These are phyloP conservation scores for Aechmea fasciata DNA, from an alignment of 176 grass and related monocot species.

Conservation along the genomic window DNA sequence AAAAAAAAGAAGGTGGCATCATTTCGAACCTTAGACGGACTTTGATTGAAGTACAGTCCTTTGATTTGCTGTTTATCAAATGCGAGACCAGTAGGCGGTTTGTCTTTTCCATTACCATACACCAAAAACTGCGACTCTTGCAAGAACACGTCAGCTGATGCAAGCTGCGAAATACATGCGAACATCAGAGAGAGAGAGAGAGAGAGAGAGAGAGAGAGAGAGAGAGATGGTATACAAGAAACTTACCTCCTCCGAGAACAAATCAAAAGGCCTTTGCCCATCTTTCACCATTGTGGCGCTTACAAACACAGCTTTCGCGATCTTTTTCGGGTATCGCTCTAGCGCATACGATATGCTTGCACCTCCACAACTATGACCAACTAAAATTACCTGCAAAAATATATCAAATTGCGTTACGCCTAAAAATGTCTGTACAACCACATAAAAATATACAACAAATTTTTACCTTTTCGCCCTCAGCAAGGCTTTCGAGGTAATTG, in stretches of 20 bases:
- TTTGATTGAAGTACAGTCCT: constrained; percentile 89
- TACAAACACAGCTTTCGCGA: constrained; percentile 86
- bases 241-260: constrained; percentile 69
- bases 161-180: constrained; percentile 41
- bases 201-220: constrained; percentile 7
- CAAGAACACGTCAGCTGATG: constrained; percentile 86
- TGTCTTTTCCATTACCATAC: constrained; percentile 81
- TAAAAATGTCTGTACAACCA: constrained; percentile 4
- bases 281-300: constrained; percentile 88
- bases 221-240: not conserved
- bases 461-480: constrained; percentile 38
- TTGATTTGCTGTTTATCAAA: constrained; percentile 93
- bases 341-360: constrained; percentile 75
- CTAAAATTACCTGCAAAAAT: constrained; percentile 65
- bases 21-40: constrained; percentile 62
- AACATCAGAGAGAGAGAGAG: not conserved
- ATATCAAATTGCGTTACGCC: not conserved
- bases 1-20: not conserved
- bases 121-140: constrained; percentile 78
- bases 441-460: not conserved
- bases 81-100: constrained; percentile 70
- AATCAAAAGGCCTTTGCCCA: constrained; percentile 79
- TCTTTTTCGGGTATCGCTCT: constrained; percentile 57
- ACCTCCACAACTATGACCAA: constrained; percentile 92
- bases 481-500: constrained; percentile 60